phyloP scores from a whole-genome alignment of 345 rosid species.

The Hibiscus tridactylites region DNA sequence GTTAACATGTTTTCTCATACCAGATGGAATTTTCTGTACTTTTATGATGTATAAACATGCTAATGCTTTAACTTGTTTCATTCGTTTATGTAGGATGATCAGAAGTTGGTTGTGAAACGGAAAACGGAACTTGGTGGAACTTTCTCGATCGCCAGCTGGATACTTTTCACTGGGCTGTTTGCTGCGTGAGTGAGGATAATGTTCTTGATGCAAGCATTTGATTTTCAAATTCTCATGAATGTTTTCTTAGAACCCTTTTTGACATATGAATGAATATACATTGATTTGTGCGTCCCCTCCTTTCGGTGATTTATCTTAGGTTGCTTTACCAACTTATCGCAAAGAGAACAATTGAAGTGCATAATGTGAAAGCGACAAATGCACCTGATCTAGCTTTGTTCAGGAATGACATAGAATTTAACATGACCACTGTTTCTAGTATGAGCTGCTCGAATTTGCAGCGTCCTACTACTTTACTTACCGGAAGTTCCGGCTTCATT shows the following conservation, averaged over 20 bases:
- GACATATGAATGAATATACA: not conserved
- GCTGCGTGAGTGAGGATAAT: slow-evolving; percentile 68
- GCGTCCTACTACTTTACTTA: slow-evolving; percentile 47
- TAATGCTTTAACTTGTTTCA: not conserved
- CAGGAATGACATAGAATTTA: slow-evolving; percentile 71
- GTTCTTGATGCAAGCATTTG: slow-evolving; percentile 6
- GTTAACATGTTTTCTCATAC: not conserved
- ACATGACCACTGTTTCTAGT: slow-evolving; percentile 71
- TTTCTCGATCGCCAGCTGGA: slow-evolving; percentile 92
- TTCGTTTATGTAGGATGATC: slow-evolving; percentile 61
- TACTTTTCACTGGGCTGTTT: slow-evolving; percentile 78
- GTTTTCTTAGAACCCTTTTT: not conserved
- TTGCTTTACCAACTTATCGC: slow-evolving; percentile 86
- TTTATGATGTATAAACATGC: not conserved
- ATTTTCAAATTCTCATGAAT: not conserved
- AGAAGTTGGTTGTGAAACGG: slow-evolving; percentile 57
- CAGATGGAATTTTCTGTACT: slow-evolving; percentile 21
- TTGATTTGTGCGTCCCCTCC: slow-evolving; percentile 26
- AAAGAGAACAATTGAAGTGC: slow-evolving; percentile 78
- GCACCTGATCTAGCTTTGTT: slow-evolving; percentile 70
- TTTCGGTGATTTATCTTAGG: slow-evolving; percentile 48
- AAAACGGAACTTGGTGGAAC: slow-evolving; percentile 95
- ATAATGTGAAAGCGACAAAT: slow-evolving; percentile 72
- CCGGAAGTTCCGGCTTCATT: slow-evolving; percentile 61
- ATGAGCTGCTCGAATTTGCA: slow-evolving; percentile 83